Evolutionary conservation across 306 rosid species (phyloP), one percentile per base, ranked within the genome.

Genomic region (Quercus wislizeni): DNA sequence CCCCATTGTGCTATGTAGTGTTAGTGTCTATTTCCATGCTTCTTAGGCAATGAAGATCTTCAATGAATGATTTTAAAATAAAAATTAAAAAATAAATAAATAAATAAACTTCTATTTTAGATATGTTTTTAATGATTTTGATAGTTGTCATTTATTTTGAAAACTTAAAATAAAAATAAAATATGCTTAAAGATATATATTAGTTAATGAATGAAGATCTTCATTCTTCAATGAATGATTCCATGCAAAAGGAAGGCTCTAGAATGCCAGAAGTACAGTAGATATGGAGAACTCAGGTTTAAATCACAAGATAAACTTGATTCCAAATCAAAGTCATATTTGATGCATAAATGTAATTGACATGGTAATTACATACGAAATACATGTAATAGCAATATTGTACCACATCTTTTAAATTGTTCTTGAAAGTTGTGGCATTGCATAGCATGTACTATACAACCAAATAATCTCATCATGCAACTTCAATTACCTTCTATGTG

Each of bases 401-500:
- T 11, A 30, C 46, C 49, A 35, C 9, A 67, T 33, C 49, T 13
- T 46, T 31, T 21, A 33, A 67, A 67, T 33, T 67, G 71, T 18
- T 33, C 71, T 17, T 1, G n/a, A 67, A 9, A 67, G 31, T 28
- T 4, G 19, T 59, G 38, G 76, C 46, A 74, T 55, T 18, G 57
- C 59, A 75, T 35, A 17, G 76, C 30, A 84, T 15, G 46, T 78
- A 23, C 20, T 64, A 11, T 49, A 17, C 41, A 82, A 81, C 41
- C 46, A 76, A 30, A 67, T 10, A 70, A 71, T 57, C 76, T 54
- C 69, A 71, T 74, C 28, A 75, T 67, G 68, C 71, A 86, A 68
- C 7, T 81, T 76, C 70, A 79, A 62, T 74, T 87, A 93, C 99
- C 99, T 95, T 79, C 94, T 83, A 82, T 95, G 99, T 77, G 98